Evolutionary conservation across 257 asterid genomes (phyloP), one percentile per base, ranked within the genome.

Genomic region (Apocynum venetum): DNA sequence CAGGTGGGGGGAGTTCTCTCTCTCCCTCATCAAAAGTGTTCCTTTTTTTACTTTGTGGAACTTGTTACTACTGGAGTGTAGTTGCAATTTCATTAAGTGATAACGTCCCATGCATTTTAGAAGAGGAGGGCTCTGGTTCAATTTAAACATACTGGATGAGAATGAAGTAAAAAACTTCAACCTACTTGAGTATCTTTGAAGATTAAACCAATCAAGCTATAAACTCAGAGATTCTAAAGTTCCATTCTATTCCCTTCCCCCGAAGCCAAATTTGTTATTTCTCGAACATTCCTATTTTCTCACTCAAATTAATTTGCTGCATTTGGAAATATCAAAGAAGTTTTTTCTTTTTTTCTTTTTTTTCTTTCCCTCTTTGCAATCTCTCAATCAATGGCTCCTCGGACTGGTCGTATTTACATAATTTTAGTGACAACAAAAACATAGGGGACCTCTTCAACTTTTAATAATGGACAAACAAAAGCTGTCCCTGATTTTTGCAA

Each of bases 1-100:
- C n/a, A n/a, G n/a, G n/a, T n/a, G n/a, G n/a, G n/a, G n/a, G n/a
- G n/a, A n/a, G n/a, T n/a, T n/a, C n/a, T n/a, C n/a, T n/a, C n/a
- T n/a, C n/a, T n/a, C n/a, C n/a, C n/a, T n/a, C n/a, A n/a, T n/a
- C n/a, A n/a, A n/a, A n/a, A 79, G 64, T 76, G 63, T 82, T 84
- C 57, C 20, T 17, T 14, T 71, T 72, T 69, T 79, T 31, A 52
- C 13, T 57, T 0, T 20, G 78, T 74, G 78, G 15, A 65, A 74
- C 43, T 74, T n/a, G 48, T 57, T 59, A 57, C 60, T 31, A 35
- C 17, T 46, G 44, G 71, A 75, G 36, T 46, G 38, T 60, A 61
- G 46, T 75, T 75, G 60, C 61, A 44, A 44, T 61, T 20, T 75
- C 72, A 46, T 65, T 46, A 2, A 8, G 47, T 3, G 47, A 3